These are phyloP conservation scores for Cordyceps fumosorosea DNA, from an alignment of 2,329 filamentous ascomycete species.

Conservation along the genomic window DNA sequence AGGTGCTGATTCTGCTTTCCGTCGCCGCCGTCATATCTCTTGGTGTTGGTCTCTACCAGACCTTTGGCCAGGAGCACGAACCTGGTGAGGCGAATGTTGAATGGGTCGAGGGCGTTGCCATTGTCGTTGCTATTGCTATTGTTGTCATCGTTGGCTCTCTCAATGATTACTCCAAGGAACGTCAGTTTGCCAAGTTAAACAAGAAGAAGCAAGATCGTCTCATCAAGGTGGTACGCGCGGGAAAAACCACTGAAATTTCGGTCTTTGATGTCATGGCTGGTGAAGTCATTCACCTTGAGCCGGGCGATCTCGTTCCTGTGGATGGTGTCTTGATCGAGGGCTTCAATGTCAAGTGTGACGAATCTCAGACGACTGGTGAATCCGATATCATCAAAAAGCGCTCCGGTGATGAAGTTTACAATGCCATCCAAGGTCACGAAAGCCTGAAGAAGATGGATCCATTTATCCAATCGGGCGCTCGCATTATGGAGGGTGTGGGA, in stretches of 20 bases:
- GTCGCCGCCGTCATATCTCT: conserved; percentile 66
- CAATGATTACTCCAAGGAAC: conserved; percentile 76
- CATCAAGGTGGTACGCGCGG: conserved; percentile 66
- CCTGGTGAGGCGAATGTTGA: conserved; percentile 52
- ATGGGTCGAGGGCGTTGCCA: conserved; percentile 78
- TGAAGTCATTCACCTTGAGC: conserved; percentile 66
- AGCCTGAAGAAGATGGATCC: conserved; percentile 68
- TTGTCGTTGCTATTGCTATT: conserved; percentile 72
- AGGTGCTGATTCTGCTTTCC: conserved; percentile 67
- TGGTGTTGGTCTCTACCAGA: conserved; percentile 69
- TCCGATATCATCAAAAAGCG: conserved; percentile 68
- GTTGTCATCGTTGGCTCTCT: conserved; percentile 70
- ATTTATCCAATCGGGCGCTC: conserved; percentile 78
- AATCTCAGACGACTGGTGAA: conserved; percentile 73
- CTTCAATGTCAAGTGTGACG: conserved; percentile 69
- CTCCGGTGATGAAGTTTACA: conserved; percentile 60
- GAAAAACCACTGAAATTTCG: conserved; percentile 61
- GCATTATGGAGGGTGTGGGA: conserved; percentile 70
- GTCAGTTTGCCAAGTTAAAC: conserved; percentile 72
- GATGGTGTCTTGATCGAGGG: conserved; percentile 68
- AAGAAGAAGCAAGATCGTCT: conserved; percentile 70
- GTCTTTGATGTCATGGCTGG: conserved; percentile 64
- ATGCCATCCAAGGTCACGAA: conserved; percentile 60
- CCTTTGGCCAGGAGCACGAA: conserved; percentile 53
- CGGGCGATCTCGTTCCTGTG: conserved; percentile 67